These are phyloP conservation scores for Fremontodendron californicum DNA, from an alignment of 345 rosid species.

Conservation along the genomic window DNA sequence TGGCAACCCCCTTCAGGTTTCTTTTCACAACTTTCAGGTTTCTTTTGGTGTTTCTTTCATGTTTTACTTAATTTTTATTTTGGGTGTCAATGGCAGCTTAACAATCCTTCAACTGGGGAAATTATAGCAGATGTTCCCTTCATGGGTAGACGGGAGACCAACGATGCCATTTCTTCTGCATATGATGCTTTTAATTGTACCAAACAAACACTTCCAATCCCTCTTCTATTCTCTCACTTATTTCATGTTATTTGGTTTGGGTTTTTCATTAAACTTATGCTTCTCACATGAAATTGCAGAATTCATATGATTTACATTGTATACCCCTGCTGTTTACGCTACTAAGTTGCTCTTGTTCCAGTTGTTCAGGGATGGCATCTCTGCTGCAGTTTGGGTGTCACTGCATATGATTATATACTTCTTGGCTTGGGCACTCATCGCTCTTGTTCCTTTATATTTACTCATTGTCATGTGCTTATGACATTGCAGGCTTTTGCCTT, in stretches of 20 bases:
- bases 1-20: slow-evolving; percentile 65
- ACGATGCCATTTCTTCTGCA: slow-evolving; percentile 87
- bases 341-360: neutral
- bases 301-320: neutral
- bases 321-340: neutral
- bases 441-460: neutral
- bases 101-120: slow-evolving; percentile 87
- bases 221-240: neutral
- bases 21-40: neutral
- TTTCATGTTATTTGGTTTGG: neutral
- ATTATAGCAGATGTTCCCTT: slow-evolving; percentile 64
- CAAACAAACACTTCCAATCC: slow-evolving; percentile 18
- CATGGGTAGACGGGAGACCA: slow-evolving; percentile 83
- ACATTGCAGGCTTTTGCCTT: no score
- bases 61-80: neutral
- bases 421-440: neutral
- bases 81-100: slow-evolving; percentile 50
- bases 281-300: neutral
- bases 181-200: slow-evolving; percentile 68
- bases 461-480: no score
- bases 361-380: neutral
- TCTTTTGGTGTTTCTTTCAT: neutral
- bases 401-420: neutral
- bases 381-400: neutral
- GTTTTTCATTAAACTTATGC: neutral